Base-by-base conservation (phyloP, 2,329 filamentous ascomycete genomes). In the Ustulina deusta region DNA sequence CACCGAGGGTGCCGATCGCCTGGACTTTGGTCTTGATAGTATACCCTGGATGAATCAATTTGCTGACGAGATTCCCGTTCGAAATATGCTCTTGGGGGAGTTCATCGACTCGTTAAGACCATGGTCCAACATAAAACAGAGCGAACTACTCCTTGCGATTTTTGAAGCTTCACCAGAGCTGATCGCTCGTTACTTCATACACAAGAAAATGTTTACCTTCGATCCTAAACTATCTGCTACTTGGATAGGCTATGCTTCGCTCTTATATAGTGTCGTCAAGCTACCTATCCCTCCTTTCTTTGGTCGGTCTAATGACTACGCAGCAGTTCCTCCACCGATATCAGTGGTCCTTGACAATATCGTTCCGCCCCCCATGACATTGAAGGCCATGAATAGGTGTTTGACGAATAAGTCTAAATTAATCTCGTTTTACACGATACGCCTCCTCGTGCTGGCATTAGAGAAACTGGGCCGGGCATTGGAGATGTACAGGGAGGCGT, bases 191-290 rank as follows among this genome's bases (percentile, higher is more conserved):
- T 99, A 97, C 78, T 98, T 97, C 76, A 84, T 89, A 49, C 90
- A 88, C 76, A 94, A 93, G 76, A 90, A 87, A 68, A 88, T 90
- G 61, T 96, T 98, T 74, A 89, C 90, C 0, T 93, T 97, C 70
- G 94, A 98, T 48, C 94, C 96, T 0, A 98, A 97, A 76, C 85
- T 97, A 5, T 96, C 94, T 2, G 90, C 94, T 51, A 96, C 94
- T 0, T 99, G 96, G 96, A 92, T 98, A 72, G 94, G 95, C 48
- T 97, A 97, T 77, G 93, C 94, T 0, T 90, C 94, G 0, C 93
- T 98, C 69, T 81, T 99, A 5, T 97, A 97, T 79, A 92, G 91
- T 68, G 89, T 90, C 0, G 89, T 97, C 52, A 87, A 91, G 65
- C 83, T 97, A 40, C 89, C 90, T 1, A 83, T 97, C 1, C 94